Base-by-base conservation (phyloP, 2,329 filamentous ascomycete species). In the Colletotrichum sp. region DNA sequence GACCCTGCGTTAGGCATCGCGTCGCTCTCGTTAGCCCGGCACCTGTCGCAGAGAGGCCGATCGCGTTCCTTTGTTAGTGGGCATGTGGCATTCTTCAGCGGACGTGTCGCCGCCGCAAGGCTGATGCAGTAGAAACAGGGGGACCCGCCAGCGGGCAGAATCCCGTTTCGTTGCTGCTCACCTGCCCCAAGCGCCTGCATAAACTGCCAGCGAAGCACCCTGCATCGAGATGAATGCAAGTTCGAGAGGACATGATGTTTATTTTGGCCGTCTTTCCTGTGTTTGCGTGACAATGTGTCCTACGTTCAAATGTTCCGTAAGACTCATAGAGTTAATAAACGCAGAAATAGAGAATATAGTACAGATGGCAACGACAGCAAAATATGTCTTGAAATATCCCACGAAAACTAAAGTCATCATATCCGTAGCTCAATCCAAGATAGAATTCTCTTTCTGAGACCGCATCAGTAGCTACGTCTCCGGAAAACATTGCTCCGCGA, bases 91-190 rank as follows among this genome's bases (percentile, higher is more conserved):
- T 32, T 52, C 71, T 63, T 34, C 32, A 28, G 18, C 68, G 52
- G 71, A 62, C 36, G 57, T 60, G 28, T 30, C 36, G 34, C 64
- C 34, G 70, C 9, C 68, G 34, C 55, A 60, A 49, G 57, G 71
- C 65, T 26, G 67, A 65, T 36, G 72, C 49, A 60, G 16, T 36
- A 36, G 55, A 24, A 34, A 15, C n/a, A n/a, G 8, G n/a, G 55
- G 55, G 24, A 18, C 68, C 60, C 68, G 36, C 68, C 30, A 21
- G 24, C 26, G 68, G 28, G 68, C 36, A 52, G 68, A 62, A 52
- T 70, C 57, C 34, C 36, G 36, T 26, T 49, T 68, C 8, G 18
- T 26, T 62, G 52, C 52, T 69, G 52, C 55, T 60, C 67, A 21
- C 8, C 10, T 62, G 67, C 32, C 32, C 57, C 26, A 30, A 63